phyloP scores from a whole-genome alignment of 768 basidiomycete genomes.

The Mycena amicta region DNA sequence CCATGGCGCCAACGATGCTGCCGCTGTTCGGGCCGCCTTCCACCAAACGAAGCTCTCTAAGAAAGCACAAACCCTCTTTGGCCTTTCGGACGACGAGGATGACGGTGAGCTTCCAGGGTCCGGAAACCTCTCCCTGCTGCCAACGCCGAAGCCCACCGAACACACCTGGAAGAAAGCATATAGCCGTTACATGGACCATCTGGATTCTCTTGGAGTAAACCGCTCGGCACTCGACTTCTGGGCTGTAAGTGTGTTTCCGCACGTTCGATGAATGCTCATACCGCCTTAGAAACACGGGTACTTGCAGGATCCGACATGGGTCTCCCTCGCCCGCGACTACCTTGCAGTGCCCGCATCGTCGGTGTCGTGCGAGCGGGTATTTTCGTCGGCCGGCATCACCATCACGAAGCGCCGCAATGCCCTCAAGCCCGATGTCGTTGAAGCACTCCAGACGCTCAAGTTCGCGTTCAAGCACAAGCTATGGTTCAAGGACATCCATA shows the following conservation, averaged over 20 bases:
- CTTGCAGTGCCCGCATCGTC: not conserved
- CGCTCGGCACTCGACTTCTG: not conserved
- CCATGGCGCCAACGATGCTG: not conserved
- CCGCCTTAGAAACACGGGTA: not conserved
- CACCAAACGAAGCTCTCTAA: not conserved
- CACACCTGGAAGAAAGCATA: too few relatives aligned
- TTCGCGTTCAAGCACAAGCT: not conserved
- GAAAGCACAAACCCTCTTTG: not conserved
- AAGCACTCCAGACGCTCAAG: not conserved
- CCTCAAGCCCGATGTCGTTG: not conserved
- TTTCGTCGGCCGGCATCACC: not conserved
- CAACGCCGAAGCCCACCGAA: too few relatives aligned
- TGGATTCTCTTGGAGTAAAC: not conserved
- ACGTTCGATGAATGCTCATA: not conserved
- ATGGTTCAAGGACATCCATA: not conserved
- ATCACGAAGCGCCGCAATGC: not conserved
- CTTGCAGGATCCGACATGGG: not conserved
- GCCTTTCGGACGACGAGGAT: not conserved
- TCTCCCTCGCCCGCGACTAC: not conserved
- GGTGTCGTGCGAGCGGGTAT: not conserved
- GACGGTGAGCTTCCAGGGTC: not conserved
- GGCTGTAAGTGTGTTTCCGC: not conserved
- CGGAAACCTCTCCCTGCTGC: too few relatives aligned
- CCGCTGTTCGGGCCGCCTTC: too few relatives aligned
- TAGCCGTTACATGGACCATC: not conserved